phyloP scores from a whole-genome alignment of 192 early-diverging fungal species.

The Coemansia sp. region DNA sequence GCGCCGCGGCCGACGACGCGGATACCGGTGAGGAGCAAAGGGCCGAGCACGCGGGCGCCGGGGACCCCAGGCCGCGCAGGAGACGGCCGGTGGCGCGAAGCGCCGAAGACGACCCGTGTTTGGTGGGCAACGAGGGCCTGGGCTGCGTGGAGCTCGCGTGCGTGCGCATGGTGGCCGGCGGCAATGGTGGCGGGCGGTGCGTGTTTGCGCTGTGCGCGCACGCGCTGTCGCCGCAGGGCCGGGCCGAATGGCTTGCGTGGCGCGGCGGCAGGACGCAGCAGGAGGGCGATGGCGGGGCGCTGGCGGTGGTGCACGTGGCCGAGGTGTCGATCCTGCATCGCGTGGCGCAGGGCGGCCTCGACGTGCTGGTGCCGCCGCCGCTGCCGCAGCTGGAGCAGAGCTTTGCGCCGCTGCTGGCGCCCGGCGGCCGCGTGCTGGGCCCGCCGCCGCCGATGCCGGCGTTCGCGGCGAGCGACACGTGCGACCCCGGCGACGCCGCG shows the following conservation, averaged over 20 bases:
- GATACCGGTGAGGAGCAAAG: too few relatives aligned
- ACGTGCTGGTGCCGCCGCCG: slow-evolving; percentile 36
- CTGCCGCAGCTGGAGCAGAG: slow-evolving; percentile 36
- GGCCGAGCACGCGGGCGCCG: too few relatives aligned
- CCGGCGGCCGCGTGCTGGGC: slow-evolving; percentile 19
- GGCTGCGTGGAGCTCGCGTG: slow-evolving; percentile 39
- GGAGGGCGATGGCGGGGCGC: slow-evolving; percentile 5
- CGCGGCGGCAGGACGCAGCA: slow-evolving; percentile 10
- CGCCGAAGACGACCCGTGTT: slow-evolving; percentile 40
- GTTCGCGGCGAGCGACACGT: slow-evolving; percentile 8
- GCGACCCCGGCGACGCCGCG: slow-evolving; percentile 8
- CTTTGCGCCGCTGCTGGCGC: slow-evolving; percentile 29
- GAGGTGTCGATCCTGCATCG: slow-evolving; percentile 51
- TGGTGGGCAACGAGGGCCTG: slow-evolving; percentile 51
- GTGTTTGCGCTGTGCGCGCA: slow-evolving; percentile 52
- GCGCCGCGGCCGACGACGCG: slow-evolving; percentile 5
- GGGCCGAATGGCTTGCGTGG: slow-evolving; percentile 39
- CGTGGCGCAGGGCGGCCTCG: slow-evolving; percentile 33
- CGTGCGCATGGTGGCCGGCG: slow-evolving; percentile 10
- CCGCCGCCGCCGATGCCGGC: slow-evolving; percentile 37
- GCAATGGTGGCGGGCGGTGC: slow-evolving; percentile 11
- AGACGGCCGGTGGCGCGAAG: slow-evolving; percentile 18
- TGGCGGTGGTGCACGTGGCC: slow-evolving; percentile 49
- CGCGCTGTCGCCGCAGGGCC: slow-evolving; percentile 22
- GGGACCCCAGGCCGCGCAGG: slow-evolving; percentile 6